These are phyloP conservation scores for Curvularia eragrostidis DNA, from an alignment of 2,329 filamentous ascomycete genomes.

Conservation along the genomic window DNA sequence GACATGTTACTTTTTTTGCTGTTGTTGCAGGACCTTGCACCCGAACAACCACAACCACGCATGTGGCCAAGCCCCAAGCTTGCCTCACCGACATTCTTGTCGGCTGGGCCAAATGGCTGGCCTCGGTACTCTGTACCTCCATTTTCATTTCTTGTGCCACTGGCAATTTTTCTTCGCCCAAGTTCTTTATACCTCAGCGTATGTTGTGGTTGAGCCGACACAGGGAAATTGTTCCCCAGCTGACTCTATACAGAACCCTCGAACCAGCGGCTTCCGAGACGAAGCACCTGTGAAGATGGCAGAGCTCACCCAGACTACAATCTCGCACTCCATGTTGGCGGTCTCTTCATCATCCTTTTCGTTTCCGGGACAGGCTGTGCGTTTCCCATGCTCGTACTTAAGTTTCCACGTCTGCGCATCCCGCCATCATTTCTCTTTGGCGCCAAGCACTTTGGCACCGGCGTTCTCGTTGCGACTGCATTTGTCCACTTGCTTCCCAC, in stretches of 20 bases:
- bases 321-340: constrained; percentile 39
- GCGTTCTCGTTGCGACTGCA: constrained; percentile 81
- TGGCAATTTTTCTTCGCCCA: constrained; percentile 16
- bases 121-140: constrained; percentile 38
- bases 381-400: constrained; percentile 66
- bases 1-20: constrained; percentile 11
- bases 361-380: constrained; percentile 59
- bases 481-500: constrained; percentile 76
- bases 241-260: constrained; percentile 12
- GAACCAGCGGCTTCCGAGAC: constrained; percentile 24
- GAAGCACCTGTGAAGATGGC: constrained; percentile 33
- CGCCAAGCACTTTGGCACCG: constrained; percentile 68
- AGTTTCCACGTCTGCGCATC: constrained; percentile 66
- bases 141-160: constrained; percentile 29
- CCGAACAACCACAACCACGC: constrained; percentile 34
- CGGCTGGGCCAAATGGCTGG: constrained; percentile 33
- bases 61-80: constrained; percentile 29
- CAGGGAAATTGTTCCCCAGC: not conserved
- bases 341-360: constrained; percentile 45
- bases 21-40: constrained; percentile 36
- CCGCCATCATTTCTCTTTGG: constrained; percentile 66
- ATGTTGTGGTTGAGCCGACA: constrained; percentile 1
- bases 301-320: constrained; percentile 36
- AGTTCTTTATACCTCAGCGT: constrained; percentile 17
- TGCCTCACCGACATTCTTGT: constrained; percentile 17